Evolutionary conservation across 129 eudicot genomes (phyloP), one percentile per base, ranked within the genome.

Genomic region (Flaveria sonorensis): DNA sequence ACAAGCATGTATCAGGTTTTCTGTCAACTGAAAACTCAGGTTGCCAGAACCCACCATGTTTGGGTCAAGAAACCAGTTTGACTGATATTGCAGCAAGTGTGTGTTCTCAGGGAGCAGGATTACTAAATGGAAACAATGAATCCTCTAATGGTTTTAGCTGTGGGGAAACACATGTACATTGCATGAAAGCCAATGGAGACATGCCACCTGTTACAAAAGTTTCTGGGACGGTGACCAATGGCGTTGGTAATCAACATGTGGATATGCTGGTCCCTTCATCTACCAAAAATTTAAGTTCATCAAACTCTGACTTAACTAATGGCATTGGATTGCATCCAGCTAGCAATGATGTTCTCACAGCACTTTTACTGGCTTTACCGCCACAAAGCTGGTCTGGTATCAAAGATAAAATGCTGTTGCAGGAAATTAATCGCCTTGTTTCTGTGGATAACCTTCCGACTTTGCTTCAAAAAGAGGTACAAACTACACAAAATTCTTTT

Each of bases 381-480:
- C 84, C 85, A 18, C 82, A 94, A 71, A 94, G 97, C 19, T 94
- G 98, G 98, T 86, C 92, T 13, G 92, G 92, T 8, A 91, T 94
- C 26, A 91, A 87, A 82, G 87, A 89, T 32, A 74, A 81, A n/a
- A 72, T 77, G 55, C 81, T 90, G 81, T 73, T 89, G 87, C 86
- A 87, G 77, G 89, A 91, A 28, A 67, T 94, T 1, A 46, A 26
- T 70, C 56, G 68, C 23, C 86, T 94, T 50, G 93, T 91, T 75
- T 87, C 88, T 11, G 67, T 77, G 10, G 90, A 89, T 43, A 84
- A 79, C 45, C 90, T 91, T 70, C 93, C 96, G 26, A 66, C 83
- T 70, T 78, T 89, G 83, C 92, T 94, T 77, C 96, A 91, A 88
- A 97, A 94, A 84, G 98, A 94, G 98, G 98, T 94, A 86, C 18